Evolutionary conservation across 495 filamentous ascomycete genomes (phyloP).

Genomic region (Hypoxylon intermedium): DNA sequence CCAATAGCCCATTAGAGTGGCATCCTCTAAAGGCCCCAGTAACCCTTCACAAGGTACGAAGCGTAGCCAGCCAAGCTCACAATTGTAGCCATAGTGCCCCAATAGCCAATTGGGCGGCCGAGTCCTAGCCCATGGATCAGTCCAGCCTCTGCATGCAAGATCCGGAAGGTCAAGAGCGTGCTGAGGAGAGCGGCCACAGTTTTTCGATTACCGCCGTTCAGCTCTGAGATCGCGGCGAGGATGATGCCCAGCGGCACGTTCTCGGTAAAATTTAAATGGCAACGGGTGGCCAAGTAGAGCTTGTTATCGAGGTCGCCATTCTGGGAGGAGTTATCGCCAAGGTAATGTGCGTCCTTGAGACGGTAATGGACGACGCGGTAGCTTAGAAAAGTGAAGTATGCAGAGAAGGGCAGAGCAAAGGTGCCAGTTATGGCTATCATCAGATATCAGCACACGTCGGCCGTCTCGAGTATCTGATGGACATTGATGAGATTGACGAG

Average conservation of each 20-base stretch:
- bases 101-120: constrained; percentile 48
- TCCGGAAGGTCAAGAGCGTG: constrained; percentile 45
- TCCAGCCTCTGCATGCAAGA: constrained; percentile 52
- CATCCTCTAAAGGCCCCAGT: constrained; percentile 21
- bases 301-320: constrained; percentile 31
- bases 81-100: constrained; percentile 48
- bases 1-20: neutral
- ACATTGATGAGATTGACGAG: neutral
- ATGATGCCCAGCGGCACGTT: constrained; percentile 46
- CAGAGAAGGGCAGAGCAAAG: constrained; percentile 55
- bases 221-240: constrained; percentile 45
- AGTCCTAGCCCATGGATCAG: constrained; percentile 40
- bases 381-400: constrained; percentile 52
- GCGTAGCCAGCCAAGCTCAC: constrained; percentile 47
- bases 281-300: constrained; percentile 43
- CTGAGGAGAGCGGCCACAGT: constrained; percentile 46
- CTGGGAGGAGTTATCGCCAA: constrained; percentile 43
- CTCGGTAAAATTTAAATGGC: constrained; percentile 54
- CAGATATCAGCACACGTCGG: constrained; percentile 2
- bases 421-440: constrained; percentile 51
- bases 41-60: constrained; percentile 45
- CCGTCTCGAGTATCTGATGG: neutral
- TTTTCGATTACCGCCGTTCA: constrained; percentile 52
- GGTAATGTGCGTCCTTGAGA: constrained; percentile 40
- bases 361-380: constrained; percentile 51